Conservation (phyloP, 2,329 filamentous ascomycete species). For the Botrytis pseudocinerea region DNA sequence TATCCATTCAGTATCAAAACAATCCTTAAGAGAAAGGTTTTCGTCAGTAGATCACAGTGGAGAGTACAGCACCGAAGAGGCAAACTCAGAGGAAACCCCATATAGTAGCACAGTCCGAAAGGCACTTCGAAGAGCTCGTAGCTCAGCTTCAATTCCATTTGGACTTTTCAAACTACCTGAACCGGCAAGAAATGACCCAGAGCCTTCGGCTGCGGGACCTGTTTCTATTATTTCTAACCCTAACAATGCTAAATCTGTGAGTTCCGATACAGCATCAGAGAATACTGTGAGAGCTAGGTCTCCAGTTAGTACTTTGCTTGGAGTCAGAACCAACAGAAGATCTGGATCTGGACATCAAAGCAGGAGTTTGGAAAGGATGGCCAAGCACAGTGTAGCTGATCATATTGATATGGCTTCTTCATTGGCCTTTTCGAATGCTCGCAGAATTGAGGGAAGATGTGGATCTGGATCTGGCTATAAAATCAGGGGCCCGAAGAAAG, state of each 20-base stretch:
- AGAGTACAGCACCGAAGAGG: neutral
- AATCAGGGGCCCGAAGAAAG: neutral
- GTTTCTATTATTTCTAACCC: neutral
- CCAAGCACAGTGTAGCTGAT: neutral
- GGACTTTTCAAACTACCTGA: slow-evolving; percentile 13
- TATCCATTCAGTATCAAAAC: slow-evolving; percentile 14
- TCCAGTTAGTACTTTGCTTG: slow-evolving; percentile 9
- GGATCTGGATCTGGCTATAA: neutral
- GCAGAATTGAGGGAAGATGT: neutral
- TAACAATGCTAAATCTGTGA: neutral
- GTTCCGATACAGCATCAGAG: neutral
- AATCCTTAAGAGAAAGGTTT: neutral
- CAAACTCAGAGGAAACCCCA: neutral
- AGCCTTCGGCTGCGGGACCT: neutral
- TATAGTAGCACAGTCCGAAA: slow-evolving; percentile 2
- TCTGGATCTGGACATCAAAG: neutral
- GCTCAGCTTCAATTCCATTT: slow-evolving; percentile 16
- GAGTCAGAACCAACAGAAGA: neutral
- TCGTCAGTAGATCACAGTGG: neutral
- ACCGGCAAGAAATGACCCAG: neutral
- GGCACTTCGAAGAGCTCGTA: slow-evolving; percentile 12
- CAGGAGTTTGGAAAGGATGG: neutral
- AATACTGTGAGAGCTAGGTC: slow-evolving; percentile 14
- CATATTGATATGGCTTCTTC: neutral
- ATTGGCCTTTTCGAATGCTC: neutral